Percentiles rank a stretch among this genome's conserved stretches.
These are phyloP conservation scores for Xylariomycetidae sp. DNA, from an alignment of 2,329 filamentous ascomycete species.

Conservation along the genomic window DNA sequence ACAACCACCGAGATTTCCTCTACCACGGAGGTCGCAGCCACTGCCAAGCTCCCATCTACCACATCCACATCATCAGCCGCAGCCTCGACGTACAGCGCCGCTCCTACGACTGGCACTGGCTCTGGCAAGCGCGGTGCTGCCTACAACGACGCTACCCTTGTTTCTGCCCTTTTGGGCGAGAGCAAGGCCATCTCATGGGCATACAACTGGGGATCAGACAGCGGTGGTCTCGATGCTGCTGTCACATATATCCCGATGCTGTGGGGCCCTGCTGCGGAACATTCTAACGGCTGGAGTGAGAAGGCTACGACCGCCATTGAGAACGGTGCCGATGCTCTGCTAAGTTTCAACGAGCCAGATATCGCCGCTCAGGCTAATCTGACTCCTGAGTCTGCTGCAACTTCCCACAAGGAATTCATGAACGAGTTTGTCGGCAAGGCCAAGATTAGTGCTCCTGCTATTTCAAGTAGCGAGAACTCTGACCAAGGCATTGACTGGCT, in stretches of 20 bases:
- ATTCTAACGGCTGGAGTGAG: slow-evolving; percentile 44
- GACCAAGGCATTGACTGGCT: slow-evolving; percentile 56
- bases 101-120: slow-evolving; percentile 5
- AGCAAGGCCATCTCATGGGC: slow-evolving; percentile 24
- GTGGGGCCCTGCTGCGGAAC: slow-evolving; percentile 46
- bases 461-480: slow-evolving; percentile 52
- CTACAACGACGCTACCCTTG: slow-evolving; percentile 27
- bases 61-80: slow-evolving; percentile 7
- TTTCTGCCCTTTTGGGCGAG: slow-evolving; percentile 16
- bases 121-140: slow-evolving; percentile 27
- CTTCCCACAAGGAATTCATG: slow-evolving; percentile 48
- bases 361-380: slow-evolving; percentile 55
- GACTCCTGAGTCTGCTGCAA: slow-evolving; percentile 46
- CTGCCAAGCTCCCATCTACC: background rate
- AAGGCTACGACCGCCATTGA: slow-evolving; percentile 48
- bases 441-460: slow-evolving; percentile 53
- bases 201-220: slow-evolving; percentile 28
- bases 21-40: background rate
- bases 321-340: slow-evolving; percentile 50
- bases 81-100: slow-evolving; percentile 6
- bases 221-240: slow-evolving; percentile 30
- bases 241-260: slow-evolving; percentile 64
- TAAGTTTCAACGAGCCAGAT: slow-evolving; percentile 72
- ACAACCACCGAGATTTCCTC: background rate
- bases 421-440: slow-evolving; percentile 50